phyloP scores from a whole-genome alignment of 176 grass and related monocot species.

The Eragrostis curvula region DNA sequence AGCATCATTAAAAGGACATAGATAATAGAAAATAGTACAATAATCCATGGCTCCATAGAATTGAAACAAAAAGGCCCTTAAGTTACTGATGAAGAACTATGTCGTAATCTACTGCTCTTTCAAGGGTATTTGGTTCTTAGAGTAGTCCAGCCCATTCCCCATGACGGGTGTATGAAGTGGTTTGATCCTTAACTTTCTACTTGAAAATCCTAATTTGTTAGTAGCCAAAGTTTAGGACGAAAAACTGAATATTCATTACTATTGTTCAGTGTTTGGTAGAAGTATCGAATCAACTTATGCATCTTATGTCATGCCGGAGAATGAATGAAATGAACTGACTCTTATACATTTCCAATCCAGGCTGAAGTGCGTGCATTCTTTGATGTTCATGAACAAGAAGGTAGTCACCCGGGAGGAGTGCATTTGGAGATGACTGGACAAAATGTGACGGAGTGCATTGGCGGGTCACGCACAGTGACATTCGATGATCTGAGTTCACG shows the following conservation, averaged over 20 bases:
- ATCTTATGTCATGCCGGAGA: not conserved
- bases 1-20: conserved; percentile 23
- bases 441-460: conserved; percentile 86
- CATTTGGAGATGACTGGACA: conserved; percentile 90
- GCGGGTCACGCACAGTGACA: conserved; percentile 66
- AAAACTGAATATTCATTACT: not conserved
- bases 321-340: conserved; percentile 13
- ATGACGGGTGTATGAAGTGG: conserved; percentile 13
- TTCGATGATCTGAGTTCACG: conserved; percentile 74
- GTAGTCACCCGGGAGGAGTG: conserved; percentile 76
- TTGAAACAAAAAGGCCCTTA: conserved; percentile 1
- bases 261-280: not conserved
- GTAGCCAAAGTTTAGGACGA: conserved; percentile 16
- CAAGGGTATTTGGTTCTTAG: not conserved
- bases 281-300: conserved; percentile 10
- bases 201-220: conserved; percentile 2
- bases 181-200: not conserved
- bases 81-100: not conserved
- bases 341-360: conserved; percentile 41
- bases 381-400: conserved; percentile 84
- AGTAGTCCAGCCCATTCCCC: conserved; percentile 23
- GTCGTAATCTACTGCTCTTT: not conserved
- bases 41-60: not conserved
- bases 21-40: conserved; percentile 23
- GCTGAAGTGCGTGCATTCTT: conserved; percentile 85